phyloP scores from a whole-genome alignment of 768 basidiomycete species.

The Mycena rebaudengoi region DNA sequence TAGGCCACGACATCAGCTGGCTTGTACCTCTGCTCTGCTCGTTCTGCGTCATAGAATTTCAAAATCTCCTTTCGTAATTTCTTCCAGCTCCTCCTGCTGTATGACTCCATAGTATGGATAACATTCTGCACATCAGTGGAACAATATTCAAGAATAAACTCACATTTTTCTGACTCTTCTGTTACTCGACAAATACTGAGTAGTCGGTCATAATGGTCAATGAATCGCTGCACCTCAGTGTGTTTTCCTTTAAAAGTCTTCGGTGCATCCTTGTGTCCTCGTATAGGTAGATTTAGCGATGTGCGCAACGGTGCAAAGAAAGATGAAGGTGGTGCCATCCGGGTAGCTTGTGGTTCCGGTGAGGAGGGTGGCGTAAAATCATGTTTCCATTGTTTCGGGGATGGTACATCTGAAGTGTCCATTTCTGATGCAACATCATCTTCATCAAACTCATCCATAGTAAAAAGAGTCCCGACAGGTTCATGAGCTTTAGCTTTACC shows the following conservation, averaged over 20 bases:
- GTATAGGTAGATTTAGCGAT: slow-evolving; percentile 19
- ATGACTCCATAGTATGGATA: slow-evolving; percentile 16
- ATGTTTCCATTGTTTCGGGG: not conserved
- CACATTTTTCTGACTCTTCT: slow-evolving; percentile 8
- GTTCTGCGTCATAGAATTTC: slow-evolving; percentile 5
- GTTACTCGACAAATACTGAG: slow-evolving; percentile 9
- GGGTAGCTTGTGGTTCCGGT: not conserved
- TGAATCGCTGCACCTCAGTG: slow-evolving; percentile 25
- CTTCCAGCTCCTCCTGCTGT: not conserved
- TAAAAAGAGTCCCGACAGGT: too few relatives aligned
- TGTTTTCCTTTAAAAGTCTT: slow-evolving; percentile 29
- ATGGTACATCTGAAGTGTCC: too few relatives aligned
- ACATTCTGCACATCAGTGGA: slow-evolving; percentile 19
- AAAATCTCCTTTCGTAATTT: slow-evolving; percentile 7
- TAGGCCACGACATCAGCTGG: not conserved
- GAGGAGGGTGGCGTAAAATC: not conserved
- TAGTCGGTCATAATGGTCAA: slow-evolving; percentile 23
- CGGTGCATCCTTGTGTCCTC: slow-evolving; percentile 24
- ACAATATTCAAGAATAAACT: slow-evolving; percentile 22
- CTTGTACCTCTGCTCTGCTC: not conserved
- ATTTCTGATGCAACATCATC: too few relatives aligned
- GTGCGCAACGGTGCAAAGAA: slow-evolving; percentile 1
- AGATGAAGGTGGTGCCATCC: not conserved
- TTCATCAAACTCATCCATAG: too few relatives aligned
- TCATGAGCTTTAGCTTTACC: too few relatives aligned